These are phyloP conservation scores for Trichoderma atroviride DNA, from an alignment of 2,329 filamentous ascomycete genomes.

Conservation along the genomic window DNA sequence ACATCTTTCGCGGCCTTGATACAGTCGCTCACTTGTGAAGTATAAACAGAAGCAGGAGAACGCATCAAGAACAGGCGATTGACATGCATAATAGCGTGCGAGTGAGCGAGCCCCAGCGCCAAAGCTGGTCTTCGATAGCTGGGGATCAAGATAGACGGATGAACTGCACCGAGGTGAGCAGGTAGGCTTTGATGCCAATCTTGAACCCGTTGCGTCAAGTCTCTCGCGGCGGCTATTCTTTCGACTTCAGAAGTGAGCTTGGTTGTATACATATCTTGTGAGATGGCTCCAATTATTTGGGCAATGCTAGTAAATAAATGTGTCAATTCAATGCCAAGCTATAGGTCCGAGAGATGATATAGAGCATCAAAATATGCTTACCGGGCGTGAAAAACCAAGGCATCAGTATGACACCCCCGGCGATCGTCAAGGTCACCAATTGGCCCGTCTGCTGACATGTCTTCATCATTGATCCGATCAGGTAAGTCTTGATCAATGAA, in stretches of 20 bases:
- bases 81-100: conserved; percentile 58
- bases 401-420: conserved; percentile 54
- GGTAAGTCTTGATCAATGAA: conserved; percentile 66
- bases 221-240: conserved; percentile 43
- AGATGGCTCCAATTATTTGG: conserved; percentile 44
- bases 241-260: conserved; percentile 41
- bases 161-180: conserved; percentile 47
- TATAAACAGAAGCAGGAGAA: conserved; percentile 30
- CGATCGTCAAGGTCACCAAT: conserved; percentile 8
- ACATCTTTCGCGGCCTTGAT: conserved; percentile 51
- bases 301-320: conserved; percentile 37
- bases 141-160: conserved; percentile 49
- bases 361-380: conserved; percentile 11
- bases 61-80: conserved; percentile 57
- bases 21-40: conserved; percentile 45
- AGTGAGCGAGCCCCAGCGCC: conserved; percentile 56
- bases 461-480: conserved; percentile 57
- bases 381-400: conserved; percentile 50
- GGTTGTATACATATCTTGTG: conserved; percentile 46
- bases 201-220: conserved; percentile 43
- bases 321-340: not conserved
- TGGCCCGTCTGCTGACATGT: conserved; percentile 45
- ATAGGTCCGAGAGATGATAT: not conserved
- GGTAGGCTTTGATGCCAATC: conserved; percentile 47
- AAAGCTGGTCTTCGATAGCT: conserved; percentile 53